Conservation (phyloP, 495 filamentous ascomycete genomes). For the Ramalina intermedia region DNA sequence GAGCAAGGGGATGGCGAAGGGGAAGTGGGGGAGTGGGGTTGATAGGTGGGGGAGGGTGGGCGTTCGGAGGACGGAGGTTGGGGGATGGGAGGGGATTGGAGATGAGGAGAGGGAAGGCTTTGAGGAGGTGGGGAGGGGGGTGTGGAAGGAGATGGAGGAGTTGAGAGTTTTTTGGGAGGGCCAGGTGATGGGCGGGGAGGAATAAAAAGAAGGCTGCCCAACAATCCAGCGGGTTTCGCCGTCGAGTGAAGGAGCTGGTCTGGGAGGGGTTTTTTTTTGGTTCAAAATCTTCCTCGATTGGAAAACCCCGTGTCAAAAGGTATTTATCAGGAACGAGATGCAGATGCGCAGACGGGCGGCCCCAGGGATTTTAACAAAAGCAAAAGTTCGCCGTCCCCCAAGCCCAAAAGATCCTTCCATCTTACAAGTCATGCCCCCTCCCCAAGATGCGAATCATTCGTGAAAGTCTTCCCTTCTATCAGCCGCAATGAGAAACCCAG, state of each 20-base stretch:
- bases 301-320: too few species aligned
- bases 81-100: conserved; percentile 64
- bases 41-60: conserved; percentile 41
- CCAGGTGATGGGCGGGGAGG: conserved; percentile 29
- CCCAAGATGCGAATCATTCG: background rate
- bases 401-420: too few species aligned
- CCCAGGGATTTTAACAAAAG: too few species aligned
- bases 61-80: conserved; percentile 59
- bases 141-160: conserved; percentile 77
- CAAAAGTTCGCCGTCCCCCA: too few species aligned
- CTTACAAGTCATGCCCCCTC: too few species aligned
- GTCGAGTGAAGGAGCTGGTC: too few species aligned
- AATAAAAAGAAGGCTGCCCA: background rate
- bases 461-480: background rate
- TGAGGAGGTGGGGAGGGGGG: conserved; percentile 54
- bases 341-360: too few species aligned
- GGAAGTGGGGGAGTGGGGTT: conserved; percentile 74
- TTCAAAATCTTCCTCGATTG: too few species aligned
- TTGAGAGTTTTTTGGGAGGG: conserved; percentile 66
- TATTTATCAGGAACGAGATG: too few species aligned
- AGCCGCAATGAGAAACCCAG: too few species aligned
- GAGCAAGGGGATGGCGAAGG: conserved; percentile 32
- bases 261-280: too few species aligned
- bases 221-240: too few species aligned
- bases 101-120: conserved; percentile 48